Evolutionary conservation across 2,329 filamentous ascomycete species (phyloP).

Genomic region (Clonostachys chloroleuca): DNA sequence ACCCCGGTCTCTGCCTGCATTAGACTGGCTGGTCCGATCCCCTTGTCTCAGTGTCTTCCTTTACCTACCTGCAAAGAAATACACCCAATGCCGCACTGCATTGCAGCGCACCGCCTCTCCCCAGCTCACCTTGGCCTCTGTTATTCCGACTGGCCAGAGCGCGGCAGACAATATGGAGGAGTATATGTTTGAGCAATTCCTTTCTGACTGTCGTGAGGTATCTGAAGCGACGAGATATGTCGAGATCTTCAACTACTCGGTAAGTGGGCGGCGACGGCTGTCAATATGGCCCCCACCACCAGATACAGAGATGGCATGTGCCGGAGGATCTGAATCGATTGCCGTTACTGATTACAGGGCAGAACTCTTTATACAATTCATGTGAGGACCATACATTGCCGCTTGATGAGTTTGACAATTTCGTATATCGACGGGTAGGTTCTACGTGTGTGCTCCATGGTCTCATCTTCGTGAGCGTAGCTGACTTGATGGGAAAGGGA

Average conservation of each 20-base stretch:
- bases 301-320: neutral
- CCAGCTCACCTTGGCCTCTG: no score
- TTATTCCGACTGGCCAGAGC: no score
- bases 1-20: no score
- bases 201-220: conserved; percentile 42
- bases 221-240: conserved; percentile 49
- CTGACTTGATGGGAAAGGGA: conserved; percentile 29
- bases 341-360: neutral
- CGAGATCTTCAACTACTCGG: conserved; percentile 57
- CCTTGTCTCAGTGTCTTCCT: no score
- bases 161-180: conserved; percentile 43
- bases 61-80: no score
- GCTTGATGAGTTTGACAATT: conserved; percentile 54
- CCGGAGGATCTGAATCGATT: neutral
- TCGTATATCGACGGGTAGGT: conserved; percentile 40
- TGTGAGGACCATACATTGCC: conserved; percentile 47
- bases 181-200: conserved; percentile 48
- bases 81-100: no score
- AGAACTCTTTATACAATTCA: conserved; percentile 46
- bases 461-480: no score
- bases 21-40: no score
- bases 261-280: conserved; percentile 20
- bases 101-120: no score
- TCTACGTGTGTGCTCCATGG: conserved; percentile 10
- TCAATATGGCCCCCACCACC: neutral